phyloP scores from a whole-genome alignment of 139 green algal genomes.

The Pleodorina starrii region DNA sequence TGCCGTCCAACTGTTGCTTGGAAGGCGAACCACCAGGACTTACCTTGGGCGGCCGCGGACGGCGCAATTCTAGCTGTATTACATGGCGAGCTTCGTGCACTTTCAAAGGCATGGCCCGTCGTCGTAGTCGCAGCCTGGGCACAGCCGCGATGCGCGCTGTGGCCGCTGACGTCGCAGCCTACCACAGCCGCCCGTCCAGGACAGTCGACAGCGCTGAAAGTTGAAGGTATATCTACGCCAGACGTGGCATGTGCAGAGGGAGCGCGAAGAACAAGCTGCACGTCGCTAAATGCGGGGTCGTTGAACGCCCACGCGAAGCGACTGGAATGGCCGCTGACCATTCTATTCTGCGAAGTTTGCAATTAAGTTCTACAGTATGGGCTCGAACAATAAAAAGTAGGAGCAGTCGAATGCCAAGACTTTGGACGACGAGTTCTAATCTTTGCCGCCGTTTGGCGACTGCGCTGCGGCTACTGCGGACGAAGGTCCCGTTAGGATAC shows the following conservation, averaged over 20 bases:
- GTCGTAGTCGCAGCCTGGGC: no score
- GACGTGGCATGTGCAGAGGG: neutral
- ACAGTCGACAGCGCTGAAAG: neutral
- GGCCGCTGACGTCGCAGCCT: neutral
- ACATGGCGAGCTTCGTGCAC: no score
- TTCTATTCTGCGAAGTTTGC: neutral
- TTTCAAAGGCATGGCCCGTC: no score
- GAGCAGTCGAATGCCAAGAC: neutral
- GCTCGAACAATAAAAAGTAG: neutral
- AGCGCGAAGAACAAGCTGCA: neutral
- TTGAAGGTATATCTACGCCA: neutral
- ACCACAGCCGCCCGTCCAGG: neutral
- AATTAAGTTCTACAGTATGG: neutral
- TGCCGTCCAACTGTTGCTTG: no score
- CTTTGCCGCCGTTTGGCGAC: neutral
- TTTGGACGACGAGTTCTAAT: neutral
- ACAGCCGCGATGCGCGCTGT: neutral
- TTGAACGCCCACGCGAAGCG: conserved; percentile 18
- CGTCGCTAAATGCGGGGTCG: neutral
- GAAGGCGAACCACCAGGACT: no score
- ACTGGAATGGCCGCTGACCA: neutral
- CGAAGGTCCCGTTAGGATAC: no score
- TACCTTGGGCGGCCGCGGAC: no score
- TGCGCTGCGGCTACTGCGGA: no score
- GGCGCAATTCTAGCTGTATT: no score